Evolutionary conservation across 768 basidiomycete species (phyloP).

Genomic region (Punctularia strigosozonata): DNA sequence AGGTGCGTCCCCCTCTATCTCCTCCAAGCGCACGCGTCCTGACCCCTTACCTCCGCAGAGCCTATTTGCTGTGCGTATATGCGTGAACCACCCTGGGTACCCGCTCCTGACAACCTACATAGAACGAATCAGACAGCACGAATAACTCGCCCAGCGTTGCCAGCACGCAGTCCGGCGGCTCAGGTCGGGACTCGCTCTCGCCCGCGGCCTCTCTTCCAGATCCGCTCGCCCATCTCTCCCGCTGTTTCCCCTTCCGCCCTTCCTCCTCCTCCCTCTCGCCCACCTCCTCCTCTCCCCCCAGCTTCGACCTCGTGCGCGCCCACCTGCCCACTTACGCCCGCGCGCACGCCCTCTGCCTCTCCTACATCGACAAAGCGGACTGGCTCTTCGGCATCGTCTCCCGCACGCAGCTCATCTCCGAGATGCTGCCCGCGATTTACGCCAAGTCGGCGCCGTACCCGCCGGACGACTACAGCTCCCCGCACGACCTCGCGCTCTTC

Average conservation of each 20-base stretch:
- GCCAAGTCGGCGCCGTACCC: slow-evolving; percentile 9
- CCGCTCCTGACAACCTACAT: neutral
- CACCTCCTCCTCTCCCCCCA: slow-evolving; percentile 32
- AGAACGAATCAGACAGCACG: slow-evolving; percentile 8
- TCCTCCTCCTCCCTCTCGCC: slow-evolving; percentile 34
- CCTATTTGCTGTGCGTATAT: neutral
- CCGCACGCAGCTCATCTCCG: slow-evolving; percentile 30
- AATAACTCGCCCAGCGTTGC: slow-evolving; percentile 10
- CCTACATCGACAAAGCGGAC: slow-evolving; percentile 33
- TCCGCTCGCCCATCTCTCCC: slow-evolving; percentile 36
- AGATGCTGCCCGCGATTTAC: slow-evolving; percentile 31
- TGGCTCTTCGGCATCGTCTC: slow-evolving; percentile 43
- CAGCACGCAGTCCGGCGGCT: slow-evolving; percentile 15
- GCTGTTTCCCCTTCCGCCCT: slow-evolving; percentile 54
- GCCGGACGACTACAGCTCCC: slow-evolving; percentile 27
- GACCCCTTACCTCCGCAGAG: neutral
- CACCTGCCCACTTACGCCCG: slow-evolving; percentile 44
- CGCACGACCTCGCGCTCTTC: slow-evolving; percentile 38
- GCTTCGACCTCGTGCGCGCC: slow-evolving; percentile 36
- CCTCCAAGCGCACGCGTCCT: slow-evolving; percentile 3
- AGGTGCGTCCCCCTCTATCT: slow-evolving; percentile 30
- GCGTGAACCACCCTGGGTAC: neutral
- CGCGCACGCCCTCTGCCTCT: slow-evolving; percentile 31
- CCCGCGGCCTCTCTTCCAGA: slow-evolving; percentile 19
- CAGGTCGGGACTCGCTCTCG: slow-evolving; percentile 15